These are phyloP conservation scores for Gryganskiella cystojenkinii DNA, from an alignment of 192 early-diverging fungal species.

Conservation along the genomic window DNA sequence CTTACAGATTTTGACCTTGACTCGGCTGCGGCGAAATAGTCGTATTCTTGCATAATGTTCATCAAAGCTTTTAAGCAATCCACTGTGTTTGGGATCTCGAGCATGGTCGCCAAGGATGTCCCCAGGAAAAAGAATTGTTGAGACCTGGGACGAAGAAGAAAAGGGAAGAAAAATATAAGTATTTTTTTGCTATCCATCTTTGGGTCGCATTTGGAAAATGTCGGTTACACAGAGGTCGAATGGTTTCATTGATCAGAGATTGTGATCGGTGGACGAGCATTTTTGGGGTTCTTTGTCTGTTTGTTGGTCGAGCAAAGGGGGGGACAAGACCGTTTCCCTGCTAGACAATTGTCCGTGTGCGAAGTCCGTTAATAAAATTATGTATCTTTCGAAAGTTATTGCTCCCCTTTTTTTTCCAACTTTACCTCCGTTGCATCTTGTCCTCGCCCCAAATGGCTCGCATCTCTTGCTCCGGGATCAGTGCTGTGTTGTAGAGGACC, in stretches of 20 bases:
- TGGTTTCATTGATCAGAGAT: no score
- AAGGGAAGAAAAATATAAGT: not conserved
- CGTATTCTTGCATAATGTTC: slow-evolving; percentile 20
- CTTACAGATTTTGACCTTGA: slow-evolving; percentile 30
- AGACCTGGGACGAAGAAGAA: not conserved
- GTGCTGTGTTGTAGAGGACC: slow-evolving; percentile 40
- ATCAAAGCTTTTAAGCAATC: slow-evolving; percentile 27
- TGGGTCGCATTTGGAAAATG: not conserved
- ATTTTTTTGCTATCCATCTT: not conserved
- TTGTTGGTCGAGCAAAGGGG: no score
- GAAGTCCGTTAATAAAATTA: not conserved
- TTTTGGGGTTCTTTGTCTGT: no score
- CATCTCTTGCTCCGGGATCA: slow-evolving; percentile 29
- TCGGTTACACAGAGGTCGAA: no score
- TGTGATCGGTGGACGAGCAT: no score
- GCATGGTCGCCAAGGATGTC: slow-evolving; percentile 35
- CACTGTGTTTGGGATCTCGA: slow-evolving; percentile 26
- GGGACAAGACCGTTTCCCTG: no score
- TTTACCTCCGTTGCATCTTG: slow-evolving; percentile 44
- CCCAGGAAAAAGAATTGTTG: slow-evolving; percentile 27
- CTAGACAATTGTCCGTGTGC: no score
- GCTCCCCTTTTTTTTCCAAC: not conserved
- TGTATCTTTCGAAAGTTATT: not conserved
- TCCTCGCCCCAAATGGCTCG: slow-evolving; percentile 30
- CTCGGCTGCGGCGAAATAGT: slow-evolving; percentile 19